A percentile compares a stretch with the other conserved stretches of the same genome.
Conservation (phyloP, 208 protist species). For the Leishmania mexicana region DNA sequence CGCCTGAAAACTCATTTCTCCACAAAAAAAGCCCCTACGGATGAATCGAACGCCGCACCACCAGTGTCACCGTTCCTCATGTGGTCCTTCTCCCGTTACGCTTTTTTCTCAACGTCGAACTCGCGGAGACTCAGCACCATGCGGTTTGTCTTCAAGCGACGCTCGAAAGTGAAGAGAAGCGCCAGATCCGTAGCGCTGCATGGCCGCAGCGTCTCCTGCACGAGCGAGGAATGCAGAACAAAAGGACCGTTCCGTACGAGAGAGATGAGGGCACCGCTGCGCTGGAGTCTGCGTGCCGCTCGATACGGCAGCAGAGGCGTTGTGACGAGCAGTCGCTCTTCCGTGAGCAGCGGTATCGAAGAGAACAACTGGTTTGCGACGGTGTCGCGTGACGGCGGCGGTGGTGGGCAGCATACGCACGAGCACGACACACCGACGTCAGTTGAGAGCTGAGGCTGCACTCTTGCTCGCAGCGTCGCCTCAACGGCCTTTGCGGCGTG, state of each 20-base stretch:
- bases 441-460: conserved; percentile 41
- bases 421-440: conserved; percentile 57
- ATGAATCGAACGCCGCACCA: background rate
- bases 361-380: conserved; percentile 22
- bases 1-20: background rate
- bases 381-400: conserved; percentile 11
- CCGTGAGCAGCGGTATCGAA: conserved; percentile 13
- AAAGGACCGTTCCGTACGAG: conserved; percentile 80
- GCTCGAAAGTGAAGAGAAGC: conserved; percentile 86
- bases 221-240: conserved; percentile 43
- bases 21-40: no score
- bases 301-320: conserved; percentile 84
- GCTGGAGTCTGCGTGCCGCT: conserved; percentile 50
- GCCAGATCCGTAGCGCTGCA: conserved; percentile 67
- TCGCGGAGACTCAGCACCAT: conserved; percentile 78
- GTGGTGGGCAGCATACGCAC: conserved; percentile 36
- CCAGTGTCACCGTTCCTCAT: no score
- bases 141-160: conserved; percentile 82
- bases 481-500: conserved; percentile 35
- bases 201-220: conserved; percentile 38
- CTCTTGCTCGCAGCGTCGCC: conserved; percentile 27
- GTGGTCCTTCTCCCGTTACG: background rate
- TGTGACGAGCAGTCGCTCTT: conserved; percentile 60
- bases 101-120: conserved; percentile 39
- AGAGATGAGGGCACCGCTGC: conserved; percentile 52